A percentile compares a stretch with the other conserved stretches of the same genome.
Conservation (phyloP, 148 eudicot genomes). For the Amaranthus cruentus region DNA sequence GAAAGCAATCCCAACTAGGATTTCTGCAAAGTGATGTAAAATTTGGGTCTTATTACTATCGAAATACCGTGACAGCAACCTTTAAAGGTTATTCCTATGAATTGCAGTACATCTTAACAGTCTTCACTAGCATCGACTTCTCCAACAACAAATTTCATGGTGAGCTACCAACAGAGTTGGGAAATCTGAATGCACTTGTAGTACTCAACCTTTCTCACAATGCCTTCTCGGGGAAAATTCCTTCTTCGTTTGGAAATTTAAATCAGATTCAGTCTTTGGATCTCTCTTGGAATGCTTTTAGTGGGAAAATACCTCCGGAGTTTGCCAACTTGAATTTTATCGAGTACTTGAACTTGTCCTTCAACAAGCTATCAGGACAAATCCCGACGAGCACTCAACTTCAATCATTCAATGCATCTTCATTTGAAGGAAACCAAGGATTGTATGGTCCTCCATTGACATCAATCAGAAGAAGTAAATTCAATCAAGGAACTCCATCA, state of each 20-base stretch:
- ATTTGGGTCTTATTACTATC: not conserved
- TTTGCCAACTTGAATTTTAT: conserved; percentile 28
- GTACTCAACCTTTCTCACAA: conserved; percentile 39
- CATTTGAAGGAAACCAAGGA: conserved; percentile 32
- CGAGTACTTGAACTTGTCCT: conserved; percentile 20
- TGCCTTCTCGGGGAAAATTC: conserved; percentile 25
- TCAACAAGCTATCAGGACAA: conserved; percentile 25
- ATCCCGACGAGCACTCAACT: conserved; percentile 31
- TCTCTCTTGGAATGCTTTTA: conserved; percentile 26
- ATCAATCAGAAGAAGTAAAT: not conserved
- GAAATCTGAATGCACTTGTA: conserved; percentile 19
- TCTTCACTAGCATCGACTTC: conserved; percentile 18
- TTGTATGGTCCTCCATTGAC: conserved; percentile 28
- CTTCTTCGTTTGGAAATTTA: conserved; percentile 26
- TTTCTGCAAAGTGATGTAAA: too few relatives aligned
- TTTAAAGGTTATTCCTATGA: not conserved
- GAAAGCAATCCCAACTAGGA: too few relatives aligned
- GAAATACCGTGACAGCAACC: conserved; percentile 10
- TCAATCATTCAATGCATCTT: conserved; percentile 18
- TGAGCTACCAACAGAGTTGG: conserved; percentile 22
- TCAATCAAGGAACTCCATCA: not conserved
- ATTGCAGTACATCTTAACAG: conserved; percentile 18
- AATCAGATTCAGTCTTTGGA: conserved; percentile 32
- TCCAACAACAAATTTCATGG: conserved; percentile 30
- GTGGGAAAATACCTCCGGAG: conserved; percentile 24